These are phyloP conservation scores for Tolypocladium album DNA, from an alignment of 2,329 filamentous ascomycete species.

Conservation along the genomic window DNA sequence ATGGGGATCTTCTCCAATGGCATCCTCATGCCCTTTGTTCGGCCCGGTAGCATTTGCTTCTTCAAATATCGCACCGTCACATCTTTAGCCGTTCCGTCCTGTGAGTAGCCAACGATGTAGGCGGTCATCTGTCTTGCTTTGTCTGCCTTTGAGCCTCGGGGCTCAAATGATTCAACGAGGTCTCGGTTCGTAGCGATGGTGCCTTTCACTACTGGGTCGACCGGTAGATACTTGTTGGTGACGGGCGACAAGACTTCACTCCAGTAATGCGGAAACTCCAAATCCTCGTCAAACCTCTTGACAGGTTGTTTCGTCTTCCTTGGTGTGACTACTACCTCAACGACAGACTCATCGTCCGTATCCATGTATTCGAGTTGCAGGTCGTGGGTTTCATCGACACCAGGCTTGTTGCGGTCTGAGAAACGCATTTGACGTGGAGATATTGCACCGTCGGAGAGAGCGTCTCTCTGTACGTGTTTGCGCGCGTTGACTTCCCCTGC, in stretches of 20 bases:
- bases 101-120: constrained; percentile 74
- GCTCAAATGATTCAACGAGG: constrained; percentile 65
- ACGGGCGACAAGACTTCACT: constrained; percentile 77
- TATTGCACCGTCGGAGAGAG: constrained; percentile 8
- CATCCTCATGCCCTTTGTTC: constrained; percentile 78
- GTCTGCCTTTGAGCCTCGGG: constrained; percentile 72
- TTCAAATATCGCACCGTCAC: constrained; percentile 87
- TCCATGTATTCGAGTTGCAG: constrained; percentile 28
- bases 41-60: constrained; percentile 70
- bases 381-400: constrained; percentile 38
- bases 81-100: constrained; percentile 85
- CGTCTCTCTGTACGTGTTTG: constrained; percentile 1
- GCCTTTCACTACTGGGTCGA: constrained; percentile 64
- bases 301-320: constrained; percentile 23
- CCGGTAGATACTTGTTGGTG: constrained; percentile 66
- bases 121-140: constrained; percentile 82
- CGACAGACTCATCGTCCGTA: constrained; percentile 47
- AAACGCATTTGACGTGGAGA: constrained; percentile 5
- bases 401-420: constrained; percentile 1
- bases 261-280: constrained; percentile 87
- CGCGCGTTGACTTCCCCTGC: constrained; percentile 3
- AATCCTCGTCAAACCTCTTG: constrained; percentile 59
- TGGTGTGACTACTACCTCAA: constrained; percentile 39
- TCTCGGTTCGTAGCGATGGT: constrained; percentile 63
- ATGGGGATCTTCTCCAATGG: constrained; percentile 71